Conservation (phyloP, 768 basidiomycete species). For the Pisolithus tinctorius region DNA sequence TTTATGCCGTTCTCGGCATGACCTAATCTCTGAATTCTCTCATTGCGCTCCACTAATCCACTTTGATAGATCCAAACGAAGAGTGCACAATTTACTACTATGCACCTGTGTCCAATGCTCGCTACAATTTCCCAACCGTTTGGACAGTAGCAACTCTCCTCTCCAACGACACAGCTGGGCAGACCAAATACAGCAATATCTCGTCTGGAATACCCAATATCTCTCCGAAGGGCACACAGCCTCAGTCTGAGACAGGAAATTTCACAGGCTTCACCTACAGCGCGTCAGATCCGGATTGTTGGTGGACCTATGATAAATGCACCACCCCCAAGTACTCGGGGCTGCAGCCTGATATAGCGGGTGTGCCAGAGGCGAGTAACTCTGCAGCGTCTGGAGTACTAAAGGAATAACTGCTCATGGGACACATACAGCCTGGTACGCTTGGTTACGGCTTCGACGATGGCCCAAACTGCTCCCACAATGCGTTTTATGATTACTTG, state of each 20-base stretch:
- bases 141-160: constrained; percentile 42
- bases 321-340: constrained; percentile 39
- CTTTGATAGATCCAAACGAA: constrained; percentile 21
- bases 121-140: constrained; percentile 36
- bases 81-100: constrained; percentile 43
- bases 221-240: constrained; percentile 27
- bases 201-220: constrained; percentile 41
- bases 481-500: constrained; percentile 54
- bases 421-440: constrained; percentile 38
- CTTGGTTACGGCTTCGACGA: constrained; percentile 62
- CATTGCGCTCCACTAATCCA: neutral
- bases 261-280: constrained; percentile 31
- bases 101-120: constrained; percentile 25
- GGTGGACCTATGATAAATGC: constrained; percentile 35
- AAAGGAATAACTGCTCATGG: neutral
- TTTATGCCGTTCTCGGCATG: too few species aligned
- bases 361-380: constrained; percentile 38
- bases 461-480: constrained; percentile 60
- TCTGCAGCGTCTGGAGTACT: neutral
- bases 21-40: too few species aligned
- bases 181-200: constrained; percentile 38
- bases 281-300: constrained; percentile 44
- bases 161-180: constrained; percentile 35
- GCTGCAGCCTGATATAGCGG: constrained; percentile 36
- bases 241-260: constrained; percentile 20